phyloP scores from a whole-genome alignment of 805 yeast genomes.

The Candida schatavii region DNA sequence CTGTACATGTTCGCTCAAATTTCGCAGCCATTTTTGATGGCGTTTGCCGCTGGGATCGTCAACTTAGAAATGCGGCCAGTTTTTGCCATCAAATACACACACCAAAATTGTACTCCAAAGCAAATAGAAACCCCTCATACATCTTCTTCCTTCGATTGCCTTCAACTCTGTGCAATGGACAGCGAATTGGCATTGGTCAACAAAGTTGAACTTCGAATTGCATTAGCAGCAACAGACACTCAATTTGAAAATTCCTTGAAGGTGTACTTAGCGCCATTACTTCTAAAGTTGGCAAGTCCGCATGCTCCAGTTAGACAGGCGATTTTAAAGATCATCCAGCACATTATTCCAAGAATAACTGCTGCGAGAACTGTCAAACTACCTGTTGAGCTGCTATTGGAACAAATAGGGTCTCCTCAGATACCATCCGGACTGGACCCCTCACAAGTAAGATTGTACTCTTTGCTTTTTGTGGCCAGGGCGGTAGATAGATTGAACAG shows the following conservation, averaged over 20 bases:
- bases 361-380: constrained; percentile 52
- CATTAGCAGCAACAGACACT: constrained; percentile 65
- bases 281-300: constrained; percentile 75
- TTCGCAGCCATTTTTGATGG: neutral
- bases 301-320: constrained; percentile 63
- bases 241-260: constrained; percentile 61
- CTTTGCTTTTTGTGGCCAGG: constrained; percentile 63
- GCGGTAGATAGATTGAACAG: constrained; percentile 56
- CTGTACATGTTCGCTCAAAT: neutral
- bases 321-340: constrained; percentile 63
- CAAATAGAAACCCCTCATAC: too few relatives aligned
- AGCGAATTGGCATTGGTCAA: constrained; percentile 62
- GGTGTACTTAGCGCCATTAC: constrained; percentile 69
- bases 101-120: neutral
- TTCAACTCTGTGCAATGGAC: constrained; percentile 19
- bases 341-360: constrained; percentile 63
- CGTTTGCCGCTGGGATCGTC: too few relatives aligned
- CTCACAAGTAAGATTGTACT: constrained; percentile 55
- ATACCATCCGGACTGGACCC: constrained; percentile 42
- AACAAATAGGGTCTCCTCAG: constrained; percentile 61
- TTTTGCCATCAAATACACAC: too few relatives aligned
- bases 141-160: neutral
- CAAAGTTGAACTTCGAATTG: constrained; percentile 79
- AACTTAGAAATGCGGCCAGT: too few relatives aligned
- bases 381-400: constrained; percentile 61